Percentiles rank a stretch among this genome's conserved stretches.
Conservation (phyloP, 345 rosid genomes). For the Lumnitzera littorea region DNA sequence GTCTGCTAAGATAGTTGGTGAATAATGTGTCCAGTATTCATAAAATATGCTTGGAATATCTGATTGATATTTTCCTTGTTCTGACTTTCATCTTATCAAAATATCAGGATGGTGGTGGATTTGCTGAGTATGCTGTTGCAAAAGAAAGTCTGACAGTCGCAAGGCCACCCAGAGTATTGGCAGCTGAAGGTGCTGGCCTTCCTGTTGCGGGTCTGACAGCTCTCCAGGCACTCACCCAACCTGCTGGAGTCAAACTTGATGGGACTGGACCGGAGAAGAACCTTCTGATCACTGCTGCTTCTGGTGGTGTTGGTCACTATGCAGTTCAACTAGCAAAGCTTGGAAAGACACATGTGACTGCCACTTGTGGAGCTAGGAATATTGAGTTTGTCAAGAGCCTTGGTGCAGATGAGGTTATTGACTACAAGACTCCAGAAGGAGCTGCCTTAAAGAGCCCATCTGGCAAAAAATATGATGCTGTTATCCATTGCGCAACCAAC, state of each 20-base stretch:
- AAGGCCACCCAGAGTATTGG: constrained; percentile 59
- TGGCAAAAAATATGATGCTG: constrained; percentile 64
- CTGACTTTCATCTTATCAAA: constrained; percentile 2
- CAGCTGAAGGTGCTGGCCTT: constrained; percentile 59
- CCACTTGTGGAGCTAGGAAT: constrained; percentile 77
- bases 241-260: constrained; percentile 62
- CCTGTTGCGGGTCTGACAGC: constrained; percentile 69
- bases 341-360: constrained; percentile 69
- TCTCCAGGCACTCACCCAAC: constrained; percentile 42
- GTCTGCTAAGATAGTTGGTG: too few relatives aligned
- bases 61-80: background rate
- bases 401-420: constrained; percentile 80
- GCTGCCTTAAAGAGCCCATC: constrained; percentile 63
- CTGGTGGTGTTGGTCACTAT: constrained; percentile 84
- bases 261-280: constrained; percentile 46
- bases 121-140: constrained; percentile 63
- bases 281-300: constrained; percentile 65
- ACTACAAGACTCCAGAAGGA: constrained; percentile 75
- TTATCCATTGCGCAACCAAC: constrained; percentile 51
- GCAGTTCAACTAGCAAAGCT: constrained; percentile 73
- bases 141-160: constrained; percentile 43
- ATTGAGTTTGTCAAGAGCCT: constrained; percentile 57
- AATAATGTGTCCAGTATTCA: too few relatives aligned
- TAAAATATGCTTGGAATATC: too few relatives aligned
- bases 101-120: constrained; percentile 36